Percentiles rank a stretch among this genome's conserved stretches.
Evolutionary conservation across 116 monocot genomes (phyloP).

Genomic region (Dioscorea cayenensis): DNA sequence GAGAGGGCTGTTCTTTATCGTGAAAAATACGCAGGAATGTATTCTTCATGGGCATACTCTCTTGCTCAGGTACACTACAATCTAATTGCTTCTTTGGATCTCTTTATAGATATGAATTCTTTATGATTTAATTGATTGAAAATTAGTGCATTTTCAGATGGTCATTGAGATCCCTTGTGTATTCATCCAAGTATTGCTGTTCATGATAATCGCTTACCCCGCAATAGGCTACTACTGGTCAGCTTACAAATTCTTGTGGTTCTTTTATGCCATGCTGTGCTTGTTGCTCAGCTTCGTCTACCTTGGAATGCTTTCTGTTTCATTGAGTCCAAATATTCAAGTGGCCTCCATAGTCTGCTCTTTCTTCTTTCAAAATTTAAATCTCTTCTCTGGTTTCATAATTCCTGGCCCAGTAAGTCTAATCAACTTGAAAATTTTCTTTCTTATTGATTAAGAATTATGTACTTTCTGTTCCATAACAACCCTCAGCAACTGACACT

Average conservation of each 20-base stretch:
- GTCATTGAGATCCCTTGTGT: neutral
- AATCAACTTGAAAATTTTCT: too few species aligned
- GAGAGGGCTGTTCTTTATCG: slow-evolving; percentile 66
- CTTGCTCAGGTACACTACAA: slow-evolving; percentile 54
- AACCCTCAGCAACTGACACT: too few species aligned
- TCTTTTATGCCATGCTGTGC: slow-evolving; percentile 44
- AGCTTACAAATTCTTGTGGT: slow-evolving; percentile 39
- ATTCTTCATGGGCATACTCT: slow-evolving; percentile 71
- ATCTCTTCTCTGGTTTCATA: slow-evolving; percentile 54
- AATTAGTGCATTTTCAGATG: neutral
- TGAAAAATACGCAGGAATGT: slow-evolving; percentile 85
- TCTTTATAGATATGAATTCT: too few species aligned
- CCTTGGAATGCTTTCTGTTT: slow-evolving; percentile 49
- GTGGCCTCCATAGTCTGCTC: slow-evolving; percentile 35
- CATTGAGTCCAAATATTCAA: slow-evolving; percentile 45
- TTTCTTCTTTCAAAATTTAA: slow-evolving; percentile 24
- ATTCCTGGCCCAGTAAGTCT: slow-evolving; percentile 46
- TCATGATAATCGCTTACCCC: slow-evolving; percentile 39
- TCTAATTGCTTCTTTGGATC: too few species aligned
- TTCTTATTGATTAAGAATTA: too few species aligned
- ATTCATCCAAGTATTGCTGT: slow-evolving; percentile 10
- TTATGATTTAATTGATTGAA: neutral
- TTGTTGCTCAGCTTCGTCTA: slow-evolving; percentile 41
- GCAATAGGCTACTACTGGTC: slow-evolving; percentile 47
- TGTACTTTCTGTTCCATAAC: too few species aligned